These are phyloP conservation scores for Pilatotrama ljubarskyi DNA, from an alignment of 768 basidiomycete species.

Conservation along the genomic window DNA sequence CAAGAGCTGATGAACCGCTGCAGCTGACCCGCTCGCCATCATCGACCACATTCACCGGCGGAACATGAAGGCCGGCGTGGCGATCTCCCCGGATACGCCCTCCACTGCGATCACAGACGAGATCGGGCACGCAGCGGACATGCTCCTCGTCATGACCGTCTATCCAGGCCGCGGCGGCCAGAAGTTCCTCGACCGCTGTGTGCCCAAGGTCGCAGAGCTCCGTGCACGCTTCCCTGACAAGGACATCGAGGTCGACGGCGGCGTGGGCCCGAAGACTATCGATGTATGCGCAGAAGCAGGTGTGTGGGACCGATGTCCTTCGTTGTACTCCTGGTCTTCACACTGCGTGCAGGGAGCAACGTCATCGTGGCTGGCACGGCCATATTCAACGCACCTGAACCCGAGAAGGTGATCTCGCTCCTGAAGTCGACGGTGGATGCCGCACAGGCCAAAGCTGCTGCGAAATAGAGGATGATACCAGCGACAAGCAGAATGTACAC, in stretches of 20 bases:
- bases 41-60: slow-evolving; percentile 80
- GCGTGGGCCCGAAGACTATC: slow-evolving; percentile 90
- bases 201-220: slow-evolving; percentile 90
- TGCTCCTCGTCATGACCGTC: slow-evolving; percentile 99
- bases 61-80: slow-evolving; percentile 92
- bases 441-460: slow-evolving; percentile 54
- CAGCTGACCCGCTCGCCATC: slow-evolving; percentile 73
- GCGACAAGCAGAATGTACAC: not conserved
- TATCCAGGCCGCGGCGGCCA: slow-evolving; percentile 95
- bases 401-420: slow-evolving; percentile 71
- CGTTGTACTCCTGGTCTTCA: not conserved
- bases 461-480: slow-evolving; percentile 15
- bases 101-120: slow-evolving; percentile 85
- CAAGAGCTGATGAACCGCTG: not conserved
- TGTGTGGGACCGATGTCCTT: slow-evolving; percentile 32
- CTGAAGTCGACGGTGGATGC: slow-evolving; percentile 71
- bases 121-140: slow-evolving; percentile 81
- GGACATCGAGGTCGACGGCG: slow-evolving; percentile 98
- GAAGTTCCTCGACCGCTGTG: slow-evolving; percentile 91
- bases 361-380: slow-evolving; percentile 98
- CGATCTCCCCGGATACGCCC: slow-evolving; percentile 95
- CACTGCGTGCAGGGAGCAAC: slow-evolving; percentile 71
- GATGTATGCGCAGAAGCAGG: slow-evolving; percentile 89
- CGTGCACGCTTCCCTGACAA: slow-evolving; percentile 88
- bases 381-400: slow-evolving; percentile 80